Evolutionary conservation across 2,329 filamentous ascomycete species (phyloP).

Genomic region (Nothomitra cinnamomea): DNA sequence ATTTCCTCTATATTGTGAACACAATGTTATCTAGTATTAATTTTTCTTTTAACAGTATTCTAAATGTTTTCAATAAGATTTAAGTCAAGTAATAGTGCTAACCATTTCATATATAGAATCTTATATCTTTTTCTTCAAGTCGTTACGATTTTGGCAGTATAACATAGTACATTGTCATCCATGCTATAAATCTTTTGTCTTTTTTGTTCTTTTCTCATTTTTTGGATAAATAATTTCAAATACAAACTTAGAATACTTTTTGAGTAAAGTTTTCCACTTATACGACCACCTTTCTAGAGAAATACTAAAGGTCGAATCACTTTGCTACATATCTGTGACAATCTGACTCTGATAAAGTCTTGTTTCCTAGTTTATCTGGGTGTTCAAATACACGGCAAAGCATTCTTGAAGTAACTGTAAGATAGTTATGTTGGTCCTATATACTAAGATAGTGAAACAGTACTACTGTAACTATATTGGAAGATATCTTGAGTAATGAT

Average conservation of each 20-base stretch:
- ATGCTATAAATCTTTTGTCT: neutral
- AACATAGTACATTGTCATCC: neutral
- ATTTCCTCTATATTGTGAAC: too few relatives aligned
- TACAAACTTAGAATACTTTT: neutral
- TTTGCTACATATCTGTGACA: neutral
- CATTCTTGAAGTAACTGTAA: too few relatives aligned
- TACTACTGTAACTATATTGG: too few relatives aligned
- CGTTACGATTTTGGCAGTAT: neutral
- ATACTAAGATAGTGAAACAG: too few relatives aligned
- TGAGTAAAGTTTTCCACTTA: neutral
- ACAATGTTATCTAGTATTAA: neutral
- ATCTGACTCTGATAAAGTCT: too few relatives aligned
- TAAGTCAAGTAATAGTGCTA: neutral
- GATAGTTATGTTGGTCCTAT: too few relatives aligned
- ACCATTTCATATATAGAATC: neutral
- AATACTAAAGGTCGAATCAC: neutral
- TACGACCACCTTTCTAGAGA: neutral
- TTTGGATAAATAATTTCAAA: too few relatives aligned
- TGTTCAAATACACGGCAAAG: too few relatives aligned
- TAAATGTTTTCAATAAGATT: neutral
- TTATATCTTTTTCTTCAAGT: neutral
- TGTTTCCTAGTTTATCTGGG: too few relatives aligned
- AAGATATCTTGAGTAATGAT: too few relatives aligned
- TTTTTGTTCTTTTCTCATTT: too few relatives aligned
- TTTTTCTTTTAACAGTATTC: neutral